Conservation (phyloP, 1,284 basidiomycete genomes). For the Marasmius tenuissimus region DNA sequence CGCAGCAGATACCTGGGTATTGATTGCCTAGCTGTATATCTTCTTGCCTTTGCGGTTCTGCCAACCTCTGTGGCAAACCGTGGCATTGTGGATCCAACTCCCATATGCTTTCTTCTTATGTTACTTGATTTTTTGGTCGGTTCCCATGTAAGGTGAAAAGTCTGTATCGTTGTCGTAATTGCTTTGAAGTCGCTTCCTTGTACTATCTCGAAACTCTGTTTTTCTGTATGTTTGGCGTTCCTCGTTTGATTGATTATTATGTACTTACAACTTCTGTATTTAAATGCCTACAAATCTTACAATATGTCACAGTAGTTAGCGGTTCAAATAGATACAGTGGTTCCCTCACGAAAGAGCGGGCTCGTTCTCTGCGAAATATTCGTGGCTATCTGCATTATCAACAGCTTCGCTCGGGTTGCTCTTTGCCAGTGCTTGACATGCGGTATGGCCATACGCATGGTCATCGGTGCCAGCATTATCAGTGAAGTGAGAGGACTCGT, state of each 20-base stretch:
- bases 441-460: slow-evolving; percentile 43
- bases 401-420: slow-evolving; percentile 38
- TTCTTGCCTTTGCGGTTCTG: neutral
- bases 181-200: too few species aligned
- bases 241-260: too few species aligned
- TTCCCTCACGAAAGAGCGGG: slow-evolving; percentile 25
- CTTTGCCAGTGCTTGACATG: slow-evolving; percentile 36
- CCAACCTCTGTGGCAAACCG: too few species aligned
- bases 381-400: slow-evolving; percentile 48
- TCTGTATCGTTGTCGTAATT: too few species aligned
- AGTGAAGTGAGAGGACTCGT: slow-evolving; percentile 49
- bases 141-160: too few species aligned
- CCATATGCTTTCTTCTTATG: too few species aligned
- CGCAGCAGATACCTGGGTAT: slow-evolving; percentile 4
- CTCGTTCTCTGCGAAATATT: slow-evolving; percentile 57
- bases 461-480: slow-evolving; percentile 45
- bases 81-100: too few species aligned
- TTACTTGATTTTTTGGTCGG: too few species aligned
- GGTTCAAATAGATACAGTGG: neutral
- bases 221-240: too few species aligned
- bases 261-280: too few species aligned
- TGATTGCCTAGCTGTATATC: neutral
- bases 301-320: neutral
- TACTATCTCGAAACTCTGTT: too few species aligned
- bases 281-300: too few species aligned